Base-by-base conservation (phyloP, 441 rosid species). In the Brassica balearica region DNA sequence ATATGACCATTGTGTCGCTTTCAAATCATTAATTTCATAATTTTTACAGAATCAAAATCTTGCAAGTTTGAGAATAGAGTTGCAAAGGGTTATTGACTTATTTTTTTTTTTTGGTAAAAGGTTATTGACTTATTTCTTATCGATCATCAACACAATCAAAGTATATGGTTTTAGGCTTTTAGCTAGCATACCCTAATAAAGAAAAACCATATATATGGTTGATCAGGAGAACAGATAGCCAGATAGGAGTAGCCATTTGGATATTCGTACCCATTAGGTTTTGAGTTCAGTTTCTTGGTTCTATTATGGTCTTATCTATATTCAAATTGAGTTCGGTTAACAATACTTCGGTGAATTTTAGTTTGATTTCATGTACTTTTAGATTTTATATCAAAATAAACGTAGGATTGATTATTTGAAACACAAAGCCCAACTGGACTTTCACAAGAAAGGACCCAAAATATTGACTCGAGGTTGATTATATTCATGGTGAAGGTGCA, bases 1-100 rank as follows among this genome's bases (percentile, higher is more conserved):
- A 48, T 48, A 7, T 68, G 61, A 68, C 23, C 19, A 23, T 8
- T 70, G 48, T 55, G 64, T 55, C 73, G 51, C 64, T 70, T 70
- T 56, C 65, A 5, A 43, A 17, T 55, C 25, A 56, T 15, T 56
- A 22, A 69, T 69, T 69, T 69, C 43, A 56, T 8, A 17, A 51
- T 5, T 51, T 48, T n/a, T 51, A n/a, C 53, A 51, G 17, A 51
- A 51, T n/a, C 56, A 51, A 51, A 51, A 51, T 51, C 56, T 5
- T 51, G 56, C 5, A 51, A 14, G 56, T 51, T 58, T 4, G 60
- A 55, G 27, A 58, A 22, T 9, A 58, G 68, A 43, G 34, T 20
- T 68, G 23, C 27, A 29, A 60, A 29, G 2, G 5, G 12, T 29
- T 29, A 19, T 19, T 19, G 19, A 19, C 19, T 19, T 19, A 29